phyloP scores from a whole-genome alignment of 1,284 basidiomycete species.

The Malassezia slooffiae region DNA sequence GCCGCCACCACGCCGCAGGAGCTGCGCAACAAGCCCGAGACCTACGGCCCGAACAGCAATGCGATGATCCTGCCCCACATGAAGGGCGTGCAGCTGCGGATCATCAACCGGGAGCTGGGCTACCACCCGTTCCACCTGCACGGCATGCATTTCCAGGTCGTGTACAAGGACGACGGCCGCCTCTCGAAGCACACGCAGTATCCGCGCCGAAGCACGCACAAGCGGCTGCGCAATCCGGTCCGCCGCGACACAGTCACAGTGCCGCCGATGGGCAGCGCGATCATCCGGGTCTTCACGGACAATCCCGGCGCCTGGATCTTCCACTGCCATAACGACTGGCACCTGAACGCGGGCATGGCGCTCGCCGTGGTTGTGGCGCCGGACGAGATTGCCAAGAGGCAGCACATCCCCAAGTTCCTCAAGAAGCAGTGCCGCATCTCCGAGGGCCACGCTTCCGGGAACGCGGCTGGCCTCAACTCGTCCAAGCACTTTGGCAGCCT shows the following conservation, averaged over 20 bases:
- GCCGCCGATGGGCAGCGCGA: conserved; percentile 55
- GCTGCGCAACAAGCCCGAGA: not conserved
- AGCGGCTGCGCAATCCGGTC: conserved; percentile 67
- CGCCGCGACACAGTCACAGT: conserved; percentile 57
- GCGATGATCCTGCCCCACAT: conserved; percentile 64
- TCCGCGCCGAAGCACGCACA: conserved; percentile 54
- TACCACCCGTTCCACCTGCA: conserved; percentile 55
- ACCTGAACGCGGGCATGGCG: conserved; percentile 65
- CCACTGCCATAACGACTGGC: conserved; percentile 50
- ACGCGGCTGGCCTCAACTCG: conserved; percentile 31
- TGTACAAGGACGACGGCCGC: conserved; percentile 61
- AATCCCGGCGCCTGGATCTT: conserved; percentile 67
- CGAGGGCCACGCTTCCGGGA: conserved; percentile 50
- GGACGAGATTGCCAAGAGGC: conserved; percentile 35
- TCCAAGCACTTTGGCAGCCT: too few relatives aligned
- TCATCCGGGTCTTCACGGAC: conserved; percentile 61
- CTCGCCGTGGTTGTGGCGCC: conserved; percentile 66
- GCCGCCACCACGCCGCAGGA: conserved; percentile 52
- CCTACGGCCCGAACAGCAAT: conserved; percentile 29
- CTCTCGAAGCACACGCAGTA: not conserved
- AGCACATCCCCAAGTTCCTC: conserved; percentile 52
- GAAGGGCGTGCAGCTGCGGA: conserved; percentile 65
- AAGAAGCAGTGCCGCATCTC: conserved; percentile 62
- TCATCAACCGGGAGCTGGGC: conserved; percentile 67
- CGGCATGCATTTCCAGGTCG: conserved; percentile 49